These are phyloP conservation scores for Psilocybe azurescens DNA, from an alignment of 768 basidiomycete species.

Conservation along the genomic window DNA sequence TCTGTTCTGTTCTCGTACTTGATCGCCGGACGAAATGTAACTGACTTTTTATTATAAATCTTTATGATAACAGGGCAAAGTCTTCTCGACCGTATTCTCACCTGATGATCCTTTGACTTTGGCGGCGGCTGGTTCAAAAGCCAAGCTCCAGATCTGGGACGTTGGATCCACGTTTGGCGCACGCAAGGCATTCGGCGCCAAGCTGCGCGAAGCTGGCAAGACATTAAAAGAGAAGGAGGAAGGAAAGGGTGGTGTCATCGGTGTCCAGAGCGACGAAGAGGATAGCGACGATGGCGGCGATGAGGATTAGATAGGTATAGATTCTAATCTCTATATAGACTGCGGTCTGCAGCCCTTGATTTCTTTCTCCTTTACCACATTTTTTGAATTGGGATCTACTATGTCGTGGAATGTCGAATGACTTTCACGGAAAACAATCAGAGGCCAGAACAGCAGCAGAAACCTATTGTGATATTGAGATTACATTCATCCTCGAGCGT, in stretches of 20 bases:
- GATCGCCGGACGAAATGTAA: neutral
- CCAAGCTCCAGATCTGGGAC: slow-evolving; percentile 96
- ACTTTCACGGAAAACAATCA: too few species aligned
- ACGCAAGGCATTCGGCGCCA: slow-evolving; percentile 80
- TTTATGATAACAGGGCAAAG: slow-evolving; percentile 76
- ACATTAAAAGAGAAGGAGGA: slow-evolving; percentile 65
- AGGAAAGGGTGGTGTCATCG: slow-evolving; percentile 63
- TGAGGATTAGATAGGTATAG: slow-evolving; percentile 14
- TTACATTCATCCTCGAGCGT: neutral
- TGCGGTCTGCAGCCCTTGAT: too few species aligned
- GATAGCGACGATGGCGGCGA: slow-evolving; percentile 59
- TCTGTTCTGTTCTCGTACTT: neutral
- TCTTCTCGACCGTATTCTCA: slow-evolving; percentile 90
- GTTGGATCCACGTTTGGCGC: slow-evolving; percentile 83
- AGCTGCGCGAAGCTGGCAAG: slow-evolving; percentile 76
- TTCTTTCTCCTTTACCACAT: too few species aligned
- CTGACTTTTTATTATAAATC: neutral
- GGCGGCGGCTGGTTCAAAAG: slow-evolving; percentile 94
- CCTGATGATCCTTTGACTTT: slow-evolving; percentile 94
- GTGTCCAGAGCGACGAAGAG: slow-evolving; percentile 73
- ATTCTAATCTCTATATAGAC: neutral
- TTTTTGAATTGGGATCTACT: too few species aligned
- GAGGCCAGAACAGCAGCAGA: neutral
- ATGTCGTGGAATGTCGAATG: too few species aligned
- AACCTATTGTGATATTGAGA: neutral